These are phyloP conservation scores for Cordyceps tenuipes DNA, from an alignment of 2,329 filamentous ascomycete species.

Conservation along the genomic window DNA sequence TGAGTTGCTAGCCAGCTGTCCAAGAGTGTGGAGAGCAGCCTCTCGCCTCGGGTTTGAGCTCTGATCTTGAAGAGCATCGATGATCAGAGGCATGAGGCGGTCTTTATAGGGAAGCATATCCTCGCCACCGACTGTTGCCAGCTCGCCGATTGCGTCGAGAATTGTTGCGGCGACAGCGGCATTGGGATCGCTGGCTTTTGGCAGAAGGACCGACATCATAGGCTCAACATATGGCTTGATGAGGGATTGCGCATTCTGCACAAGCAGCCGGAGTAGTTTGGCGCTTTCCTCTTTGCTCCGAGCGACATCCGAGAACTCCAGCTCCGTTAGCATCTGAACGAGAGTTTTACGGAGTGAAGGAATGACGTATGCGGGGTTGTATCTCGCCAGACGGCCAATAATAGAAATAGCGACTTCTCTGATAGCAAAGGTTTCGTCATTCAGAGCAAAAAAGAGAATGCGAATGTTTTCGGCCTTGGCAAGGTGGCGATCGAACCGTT, in stretches of 20 bases:
- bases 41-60: slow-evolving; percentile 85
- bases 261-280: slow-evolving; percentile 82
- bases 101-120: slow-evolving; percentile 91
- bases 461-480: slow-evolving; percentile 96
- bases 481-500: slow-evolving; percentile 92
- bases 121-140: slow-evolving; percentile 87
- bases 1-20: slow-evolving; percentile 88
- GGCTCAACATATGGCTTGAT: slow-evolving; percentile 97
- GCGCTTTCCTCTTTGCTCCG: slow-evolving; percentile 96
- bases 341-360: slow-evolving; percentile 90
- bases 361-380: slow-evolving; percentile 96
- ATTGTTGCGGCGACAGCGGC: slow-evolving; percentile 88
- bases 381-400: slow-evolving; percentile 81
- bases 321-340: slow-evolving; percentile 90
- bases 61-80: slow-evolving; percentile 88
- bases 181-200: slow-evolving; percentile 79
- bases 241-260: slow-evolving; percentile 83
- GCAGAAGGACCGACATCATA: slow-evolving; percentile 89
- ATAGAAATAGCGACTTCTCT: slow-evolving; percentile 93
- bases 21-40: slow-evolving; percentile 81
- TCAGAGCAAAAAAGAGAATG: slow-evolving; percentile 87
- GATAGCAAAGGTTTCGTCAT: slow-evolving; percentile 89
- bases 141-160: slow-evolving; percentile 87
- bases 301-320: slow-evolving; percentile 90
- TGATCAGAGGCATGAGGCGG: slow-evolving; percentile 87